Conservation (phyloP, 305 asterid genomes). For the Stenogyne calaminthoides region DNA sequence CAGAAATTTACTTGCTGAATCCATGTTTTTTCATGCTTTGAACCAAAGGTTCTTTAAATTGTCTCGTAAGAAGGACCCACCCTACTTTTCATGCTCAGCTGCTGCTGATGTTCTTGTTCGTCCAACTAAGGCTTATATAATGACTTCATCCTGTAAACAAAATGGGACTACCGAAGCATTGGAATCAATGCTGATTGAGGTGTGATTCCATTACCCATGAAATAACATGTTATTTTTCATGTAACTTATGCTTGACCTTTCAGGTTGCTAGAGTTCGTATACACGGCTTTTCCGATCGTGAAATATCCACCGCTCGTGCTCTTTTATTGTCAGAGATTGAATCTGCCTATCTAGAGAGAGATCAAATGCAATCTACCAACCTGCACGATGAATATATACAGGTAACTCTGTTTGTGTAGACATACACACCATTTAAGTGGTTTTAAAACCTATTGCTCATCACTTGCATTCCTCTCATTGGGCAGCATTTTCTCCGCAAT, state of each 20-base stretch:
- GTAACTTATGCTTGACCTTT: conserved; percentile 46
- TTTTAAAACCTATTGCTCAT: conserved; percentile 24
- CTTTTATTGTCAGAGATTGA: conserved; percentile 90
- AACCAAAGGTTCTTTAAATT: conserved; percentile 92
- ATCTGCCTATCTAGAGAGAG: conserved; percentile 92
- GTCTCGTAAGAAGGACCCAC: conserved; percentile 89
- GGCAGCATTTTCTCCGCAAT: conserved; percentile 88
- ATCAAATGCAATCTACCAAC: conserved; percentile 84
- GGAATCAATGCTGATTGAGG: conserved; percentile 94
- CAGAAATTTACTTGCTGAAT: conserved; percentile 81
- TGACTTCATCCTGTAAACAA: conserved; percentile 92
- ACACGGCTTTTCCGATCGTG: conserved; percentile 95
- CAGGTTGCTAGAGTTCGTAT: conserved; percentile 91
- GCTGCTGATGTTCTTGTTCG: conserved; percentile 87
- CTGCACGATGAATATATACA: conserved; percentile 88
- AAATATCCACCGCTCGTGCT: conserved; percentile 77
- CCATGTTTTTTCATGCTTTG: conserved; percentile 95
- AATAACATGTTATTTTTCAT: conserved; percentile 23
- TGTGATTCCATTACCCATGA: conserved; percentile 36
- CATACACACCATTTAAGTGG: conserved; percentile 16
- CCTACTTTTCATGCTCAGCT: conserved; percentile 92
- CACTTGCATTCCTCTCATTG: conserved; percentile 33
- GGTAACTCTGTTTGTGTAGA: conserved; percentile 38
- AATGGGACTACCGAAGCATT: conserved; percentile 83
- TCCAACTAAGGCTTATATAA: conserved; percentile 79